Evolutionary conservation across 2,329 filamentous ascomycete genomes (phyloP).

Genomic region (Nigrospora sphaerica): DNA sequence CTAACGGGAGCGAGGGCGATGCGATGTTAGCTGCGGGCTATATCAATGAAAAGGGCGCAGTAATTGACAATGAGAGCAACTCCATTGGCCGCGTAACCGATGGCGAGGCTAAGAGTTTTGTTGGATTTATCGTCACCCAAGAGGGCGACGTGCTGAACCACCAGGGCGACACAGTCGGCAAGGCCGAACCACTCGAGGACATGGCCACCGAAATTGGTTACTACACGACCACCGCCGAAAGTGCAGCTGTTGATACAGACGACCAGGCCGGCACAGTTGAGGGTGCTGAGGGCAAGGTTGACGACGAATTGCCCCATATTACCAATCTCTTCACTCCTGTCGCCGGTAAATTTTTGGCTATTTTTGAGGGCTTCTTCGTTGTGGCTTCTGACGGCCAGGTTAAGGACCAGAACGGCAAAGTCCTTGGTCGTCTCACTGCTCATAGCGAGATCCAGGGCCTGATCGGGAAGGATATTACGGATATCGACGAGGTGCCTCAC

Average conservation of each 20-base stretch:
- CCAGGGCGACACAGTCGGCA: conserved; percentile 21
- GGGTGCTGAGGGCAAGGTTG: conserved; percentile 7
- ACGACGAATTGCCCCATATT: conserved; percentile 16
- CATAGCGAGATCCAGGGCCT: conserved; percentile 18
- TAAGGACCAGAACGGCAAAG: conserved; percentile 36
- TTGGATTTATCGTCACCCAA: conserved; percentile 25
- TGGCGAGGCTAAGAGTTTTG: conserved; percentile 18
- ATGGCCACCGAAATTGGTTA: conserved; percentile 17
- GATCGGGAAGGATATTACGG: conserved; percentile 58
- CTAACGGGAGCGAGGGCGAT: conserved; percentile 17
- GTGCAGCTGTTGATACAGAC: conserved; percentile 1
- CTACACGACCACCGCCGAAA: conserved; percentile 17
- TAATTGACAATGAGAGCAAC: conserved; percentile 46
- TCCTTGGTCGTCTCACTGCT: conserved; percentile 21
- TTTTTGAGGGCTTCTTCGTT: conserved; percentile 28
- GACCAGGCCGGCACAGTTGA: conserved; percentile 6
- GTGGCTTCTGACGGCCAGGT: conserved; percentile 39
- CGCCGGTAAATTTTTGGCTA: conserved; percentile 22
- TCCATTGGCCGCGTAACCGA: conserved; percentile 33
- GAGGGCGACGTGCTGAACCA: conserved; percentile 25
- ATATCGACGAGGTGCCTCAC: conserved; percentile 44
- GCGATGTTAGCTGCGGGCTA: conserved; percentile 28
- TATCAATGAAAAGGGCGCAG: conserved; percentile 47
- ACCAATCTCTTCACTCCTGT: conserved; percentile 22
- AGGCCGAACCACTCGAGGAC: conserved; percentile 24